Base-by-base conservation (phyloP, 2,329 filamentous ascomycete species). In the Sporothrix brunneoviolacea region DNA sequence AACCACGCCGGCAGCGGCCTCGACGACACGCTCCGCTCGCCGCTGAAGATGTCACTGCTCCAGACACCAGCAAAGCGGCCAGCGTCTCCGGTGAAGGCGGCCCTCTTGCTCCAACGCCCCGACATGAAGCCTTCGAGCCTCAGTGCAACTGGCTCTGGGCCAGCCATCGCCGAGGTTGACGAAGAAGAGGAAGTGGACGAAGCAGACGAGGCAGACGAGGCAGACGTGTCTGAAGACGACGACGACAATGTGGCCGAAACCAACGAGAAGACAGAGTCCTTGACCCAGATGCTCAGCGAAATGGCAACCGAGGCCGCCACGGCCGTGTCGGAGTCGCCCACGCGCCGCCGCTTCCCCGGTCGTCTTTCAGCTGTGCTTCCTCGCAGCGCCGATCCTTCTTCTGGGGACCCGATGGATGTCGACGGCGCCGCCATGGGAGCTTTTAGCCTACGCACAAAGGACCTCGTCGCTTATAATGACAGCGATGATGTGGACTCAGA, bases 401-500 rank as follows among this genome's bases (percentile, higher is more conserved):
- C 28, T 1, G 53, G 52, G 4, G 57, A 60, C 13, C 41, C 55
- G 0, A 62, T 63, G 59, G 54, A 59, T 2, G 18, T 62, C 2
- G 61, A 62, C 32, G 53, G 68, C 52, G 65, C 62, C 36, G 61
- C 56, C 10, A 27, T 50, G n/a, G 53, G n/a, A 5, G 44, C 38
- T 2, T 76, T 73, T 54, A 64, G 62, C 13, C 68, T 81, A 5
- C 70, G 75, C 8, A 63, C 72, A 13, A 73, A 74, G 57, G 73
- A 79, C 30, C 59, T 75, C 5, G 63, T 70, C 38, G 68, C 70
- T 4, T 71, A 70, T 38, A 69, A 74, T n/a, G 74, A 71, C 0
- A n/a, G n/a, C n/a, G 77, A 80, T 3, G 77, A 80, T 4, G 75
- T 73, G 0, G 78, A 82, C 5, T 78, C 74, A 0, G 79, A 82